Base-by-base conservation (phyloP, 306 rosid species). In the Quercus alba region DNA sequence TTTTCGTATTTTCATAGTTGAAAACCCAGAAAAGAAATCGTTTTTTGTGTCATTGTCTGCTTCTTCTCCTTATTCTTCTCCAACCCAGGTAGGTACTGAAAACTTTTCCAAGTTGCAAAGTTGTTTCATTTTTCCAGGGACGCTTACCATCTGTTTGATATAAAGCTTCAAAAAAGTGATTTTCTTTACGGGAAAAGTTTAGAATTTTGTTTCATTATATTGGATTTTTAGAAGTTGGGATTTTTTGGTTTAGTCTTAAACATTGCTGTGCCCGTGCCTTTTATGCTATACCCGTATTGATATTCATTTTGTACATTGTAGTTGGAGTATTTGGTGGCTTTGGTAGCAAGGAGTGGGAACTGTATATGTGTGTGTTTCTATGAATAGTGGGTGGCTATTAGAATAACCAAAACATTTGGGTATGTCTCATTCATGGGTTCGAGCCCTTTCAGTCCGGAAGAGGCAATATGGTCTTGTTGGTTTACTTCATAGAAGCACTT, bases 341-440 rank as follows among this genome's bases (percentile, higher is more conserved):
- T 20, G 62, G 23, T 59, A n/a, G 74, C 67, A 18, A 35, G 80
- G 55, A 20, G 30, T 14, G 14, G 67, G 41, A 75, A 35, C 41
- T 56, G 66, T 70, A 30, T 3, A 11, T 81, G 72, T 35, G 20
- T 49, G 4, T 35, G 20, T 35, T 8, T 38, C 25, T 33, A 18
- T 68, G 72, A 35, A 33, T n/a, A 33, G 7, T 59, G 52, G 66
- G n/a, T 30, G 13, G 33, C 58, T 67, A 52, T 75, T 14, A 57
- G 59, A 49, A 31, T 19, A 75, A 52, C 66, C 62, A 69, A 49
- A 13, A 30, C 49, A 18, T 58, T 81, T 41, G 77, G 26, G 57
- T 26, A 81, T 81, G 84, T 69, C 77, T 58, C 70, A 59, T 51
- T 69, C 73, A 75, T 49, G 78, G 84, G 30, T 76, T 67, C 64